Conservation (phyloP, 2,329 filamentous ascomycete species). For the Botrytis paeoniae region DNA sequence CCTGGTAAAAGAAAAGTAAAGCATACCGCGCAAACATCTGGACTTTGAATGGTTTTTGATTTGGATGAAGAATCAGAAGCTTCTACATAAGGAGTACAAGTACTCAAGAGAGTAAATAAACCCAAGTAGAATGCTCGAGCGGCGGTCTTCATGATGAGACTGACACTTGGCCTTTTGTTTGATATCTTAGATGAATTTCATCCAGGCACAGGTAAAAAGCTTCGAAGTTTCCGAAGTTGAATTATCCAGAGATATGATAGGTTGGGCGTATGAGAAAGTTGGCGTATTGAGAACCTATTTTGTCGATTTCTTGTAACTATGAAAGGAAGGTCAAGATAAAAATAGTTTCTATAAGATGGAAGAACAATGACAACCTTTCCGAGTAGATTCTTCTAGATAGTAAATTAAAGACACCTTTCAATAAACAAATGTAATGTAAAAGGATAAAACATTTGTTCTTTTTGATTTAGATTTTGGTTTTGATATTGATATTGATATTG, state of each 20-base stretch:
- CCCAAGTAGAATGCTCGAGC: conserved; percentile 59
- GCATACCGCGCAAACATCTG: conserved; percentile 42
- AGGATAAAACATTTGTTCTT: background rate
- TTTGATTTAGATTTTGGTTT: background rate
- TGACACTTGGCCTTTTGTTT: conserved; percentile 25
- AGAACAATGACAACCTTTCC: background rate
- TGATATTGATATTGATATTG: no score
- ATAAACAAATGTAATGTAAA: background rate
- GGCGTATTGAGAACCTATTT: conserved; percentile 12
- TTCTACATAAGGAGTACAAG: conserved; percentile 45
- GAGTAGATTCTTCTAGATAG: background rate
- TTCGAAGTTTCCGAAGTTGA: background rate
- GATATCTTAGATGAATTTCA: conserved; percentile 1
- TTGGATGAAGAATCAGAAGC: conserved; percentile 23
- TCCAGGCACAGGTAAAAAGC: background rate
- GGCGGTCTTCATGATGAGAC: conserved; percentile 49
- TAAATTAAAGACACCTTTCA: background rate
- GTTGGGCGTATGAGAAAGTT: background rate
- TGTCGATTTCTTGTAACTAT: background rate
- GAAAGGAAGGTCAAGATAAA: conserved; percentile 14
- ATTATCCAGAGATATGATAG: background rate
- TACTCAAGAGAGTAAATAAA: conserved; percentile 55
- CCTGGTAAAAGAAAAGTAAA: conserved; percentile 32
- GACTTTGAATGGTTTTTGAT: conserved; percentile 40
- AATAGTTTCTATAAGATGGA: background rate